These are phyloP conservation scores for Physcomitrellopsis africana DNA, from an alignment of 225 moss, liverwort and hornwort genomes.

Conservation along the genomic window DNA sequence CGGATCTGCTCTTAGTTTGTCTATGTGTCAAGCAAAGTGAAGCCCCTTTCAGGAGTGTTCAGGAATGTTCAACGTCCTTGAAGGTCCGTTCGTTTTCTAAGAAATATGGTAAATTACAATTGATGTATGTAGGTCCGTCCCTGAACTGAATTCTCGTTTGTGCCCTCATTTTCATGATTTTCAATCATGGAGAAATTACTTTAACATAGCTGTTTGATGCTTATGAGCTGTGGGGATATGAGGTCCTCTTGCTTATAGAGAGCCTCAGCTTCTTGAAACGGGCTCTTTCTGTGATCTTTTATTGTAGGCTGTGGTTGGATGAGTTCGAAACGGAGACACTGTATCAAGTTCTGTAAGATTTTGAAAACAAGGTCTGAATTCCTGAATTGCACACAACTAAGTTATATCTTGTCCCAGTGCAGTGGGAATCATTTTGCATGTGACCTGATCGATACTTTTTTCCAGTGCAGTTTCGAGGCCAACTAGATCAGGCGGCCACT, in stretches of 20 bases:
- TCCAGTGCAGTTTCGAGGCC: conserved; percentile 11
- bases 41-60: not conserved
- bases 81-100: not conserved
- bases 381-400: not conserved
- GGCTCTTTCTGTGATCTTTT: conserved; percentile 7
- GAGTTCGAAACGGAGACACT: not conserved
- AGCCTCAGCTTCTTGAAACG: not conserved
- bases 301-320: conserved; percentile 11
- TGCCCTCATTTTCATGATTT: not conserved
- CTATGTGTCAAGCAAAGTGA: not conserved
- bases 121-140: conserved; percentile 2
- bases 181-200: not conserved
- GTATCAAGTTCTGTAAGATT: not conserved
- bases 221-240: not conserved
- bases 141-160: not conserved
- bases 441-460: not conserved
- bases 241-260: not conserved
- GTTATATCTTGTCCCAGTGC: not conserved
- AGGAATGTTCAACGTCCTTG: not conserved
- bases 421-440: too few species aligned
- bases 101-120: conserved; percentile 5
- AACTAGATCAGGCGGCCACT: conserved; percentile 5
- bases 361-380: not conserved
- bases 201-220: not conserved
- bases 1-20: not conserved